phyloP scores from a whole-genome alignment of 73 alveolate species.

The Durusdinium trenchii region DNA sequence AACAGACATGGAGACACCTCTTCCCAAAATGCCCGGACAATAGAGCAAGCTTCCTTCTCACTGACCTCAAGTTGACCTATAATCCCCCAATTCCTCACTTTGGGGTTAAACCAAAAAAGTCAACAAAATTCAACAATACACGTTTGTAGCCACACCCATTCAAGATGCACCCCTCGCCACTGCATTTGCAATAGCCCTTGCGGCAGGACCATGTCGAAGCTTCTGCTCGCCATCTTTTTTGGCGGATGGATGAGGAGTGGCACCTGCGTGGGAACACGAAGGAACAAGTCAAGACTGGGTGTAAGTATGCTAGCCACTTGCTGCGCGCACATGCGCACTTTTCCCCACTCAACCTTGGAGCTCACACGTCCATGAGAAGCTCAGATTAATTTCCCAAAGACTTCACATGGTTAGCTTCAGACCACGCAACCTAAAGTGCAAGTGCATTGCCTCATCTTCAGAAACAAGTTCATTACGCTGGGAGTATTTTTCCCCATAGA shows the following conservation, averaged over 20 bases:
- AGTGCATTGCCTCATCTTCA: too few species aligned
- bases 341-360: not conserved
- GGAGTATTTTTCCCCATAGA: too few species aligned
- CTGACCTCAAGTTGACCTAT: not conserved
- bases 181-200: not conserved
- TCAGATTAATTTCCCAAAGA: not conserved
- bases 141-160: not conserved
- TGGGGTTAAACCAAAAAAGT: not conserved
- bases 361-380: not conserved
- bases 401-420: too few species aligned
- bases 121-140: not conserved
- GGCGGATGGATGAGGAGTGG: not conserved
- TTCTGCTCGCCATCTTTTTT: not conserved
- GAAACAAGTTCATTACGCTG: too few species aligned
- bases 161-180: not conserved
- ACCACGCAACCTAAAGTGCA: too few species aligned
- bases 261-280: not conserved
- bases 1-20: not conserved
- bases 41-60: not conserved
- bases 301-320: not conserved
- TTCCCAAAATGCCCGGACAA: constrained; percentile 17
- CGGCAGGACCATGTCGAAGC: constrained; percentile 8
- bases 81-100: not conserved
- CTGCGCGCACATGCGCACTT: not conserved
- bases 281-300: not conserved